A percentile compares a stretch with the other conserved stretches of the same genome.
phyloP scores from a whole-genome alignment of 2,329 filamentous ascomycete genomes.

The Bipolaris victoriae region DNA sequence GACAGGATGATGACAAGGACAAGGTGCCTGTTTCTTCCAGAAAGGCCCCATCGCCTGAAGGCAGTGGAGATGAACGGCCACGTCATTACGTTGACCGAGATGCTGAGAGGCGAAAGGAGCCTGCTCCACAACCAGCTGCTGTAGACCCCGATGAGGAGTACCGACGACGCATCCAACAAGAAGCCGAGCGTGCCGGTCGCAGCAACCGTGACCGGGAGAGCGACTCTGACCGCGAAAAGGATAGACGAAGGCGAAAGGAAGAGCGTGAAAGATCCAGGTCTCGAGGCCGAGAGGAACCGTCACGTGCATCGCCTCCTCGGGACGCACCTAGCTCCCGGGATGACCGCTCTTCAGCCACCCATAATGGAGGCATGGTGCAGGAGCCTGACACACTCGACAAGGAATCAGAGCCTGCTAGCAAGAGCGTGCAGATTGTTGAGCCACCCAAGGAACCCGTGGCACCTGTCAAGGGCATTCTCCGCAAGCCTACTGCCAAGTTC shows the following conservation, averaged over 20 bases:
- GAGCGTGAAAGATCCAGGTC: conserved; percentile 35
- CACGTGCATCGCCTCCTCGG: conserved; percentile 31
- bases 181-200: conserved; percentile 49
- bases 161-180: conserved; percentile 55
- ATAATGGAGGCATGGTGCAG: conserved; percentile 40
- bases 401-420: conserved; percentile 29
- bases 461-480: conserved; percentile 78
- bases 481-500: conserved; percentile 80
- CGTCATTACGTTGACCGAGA: conserved; percentile 48
- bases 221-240: conserved; percentile 44
- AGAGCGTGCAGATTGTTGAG: conserved; percentile 66
- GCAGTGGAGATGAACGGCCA: conserved; percentile 43
- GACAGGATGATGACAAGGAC: conserved; percentile 40
- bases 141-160: conserved; percentile 60
- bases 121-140: conserved; percentile 34
- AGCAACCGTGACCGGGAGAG: conserved; percentile 37
- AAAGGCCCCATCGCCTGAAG: conserved; percentile 41
- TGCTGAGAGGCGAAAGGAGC: conserved; percentile 42
- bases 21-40: conserved; percentile 28
- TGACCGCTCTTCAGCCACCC: conserved; percentile 38
- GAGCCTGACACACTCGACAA: conserved; percentile 42
- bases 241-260: conserved; percentile 44
- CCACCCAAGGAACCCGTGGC: conserved; percentile 72
- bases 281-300: conserved; percentile 35
- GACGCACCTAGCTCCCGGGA: conserved; percentile 36